These are phyloP conservation scores for Withania somnifera DNA, from an alignment of 305 asterid genomes.

Conservation along the genomic window DNA sequence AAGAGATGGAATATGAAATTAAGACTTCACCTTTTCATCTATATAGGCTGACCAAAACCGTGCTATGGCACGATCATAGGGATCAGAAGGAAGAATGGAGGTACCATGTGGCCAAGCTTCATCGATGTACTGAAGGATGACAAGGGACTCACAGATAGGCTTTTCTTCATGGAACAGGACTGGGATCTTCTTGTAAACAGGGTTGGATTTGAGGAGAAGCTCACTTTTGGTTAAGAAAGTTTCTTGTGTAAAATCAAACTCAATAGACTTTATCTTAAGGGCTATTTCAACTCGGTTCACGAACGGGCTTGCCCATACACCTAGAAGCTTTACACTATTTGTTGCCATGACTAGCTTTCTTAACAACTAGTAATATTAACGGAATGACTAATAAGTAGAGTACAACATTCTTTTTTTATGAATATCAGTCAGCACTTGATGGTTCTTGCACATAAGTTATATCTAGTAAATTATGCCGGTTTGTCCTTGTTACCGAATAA, in stretches of 20 bases:
- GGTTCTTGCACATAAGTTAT: neutral
- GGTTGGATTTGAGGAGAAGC: constrained; percentile 22
- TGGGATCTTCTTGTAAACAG: constrained; percentile 30
- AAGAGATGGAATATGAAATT: neutral
- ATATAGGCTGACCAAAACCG: constrained; percentile 42
- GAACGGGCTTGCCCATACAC: constrained; percentile 8
- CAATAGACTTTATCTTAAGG: constrained; percentile 19
- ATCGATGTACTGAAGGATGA: constrained; percentile 31
- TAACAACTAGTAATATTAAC: neutral
- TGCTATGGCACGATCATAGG: constrained; percentile 32
- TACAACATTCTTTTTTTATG: neutral
- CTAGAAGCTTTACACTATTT: constrained; percentile 16
- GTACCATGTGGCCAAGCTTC: constrained; percentile 24
- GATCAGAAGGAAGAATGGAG: constrained; percentile 32
- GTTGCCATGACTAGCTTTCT: constrained; percentile 5
- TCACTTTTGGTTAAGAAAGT: constrained; percentile 9
- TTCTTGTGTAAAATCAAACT: constrained; percentile 11
- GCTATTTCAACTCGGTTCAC: constrained; percentile 21
- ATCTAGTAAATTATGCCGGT: neutral
- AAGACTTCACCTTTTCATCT: constrained; percentile 24
- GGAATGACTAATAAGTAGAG: neutral
- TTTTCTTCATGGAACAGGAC: constrained; percentile 29
- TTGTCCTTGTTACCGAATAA: neutral
- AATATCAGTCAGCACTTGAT: neutral
- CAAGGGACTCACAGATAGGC: constrained; percentile 30